Evolutionary conservation across 2,329 filamentous ascomycete genomes (phyloP), one percentile per base, ranked within the genome.

Genomic region (Aureobasidium uvarum): DNA sequence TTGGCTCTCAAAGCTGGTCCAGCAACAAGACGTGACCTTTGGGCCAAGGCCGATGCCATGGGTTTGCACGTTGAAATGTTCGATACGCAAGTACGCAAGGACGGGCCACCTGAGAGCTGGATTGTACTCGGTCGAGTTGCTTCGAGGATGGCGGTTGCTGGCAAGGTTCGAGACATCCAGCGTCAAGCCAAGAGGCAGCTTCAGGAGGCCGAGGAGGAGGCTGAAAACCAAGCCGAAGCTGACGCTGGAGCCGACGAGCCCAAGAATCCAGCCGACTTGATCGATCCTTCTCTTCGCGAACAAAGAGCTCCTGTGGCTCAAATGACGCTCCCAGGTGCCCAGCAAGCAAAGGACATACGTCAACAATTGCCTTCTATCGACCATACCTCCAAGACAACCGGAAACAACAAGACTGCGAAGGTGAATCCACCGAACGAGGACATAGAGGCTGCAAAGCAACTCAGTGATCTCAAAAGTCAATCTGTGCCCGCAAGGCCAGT

Each of bases 11-110:
- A 54, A 14, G 48, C 36, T 28, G 38, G 11, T 7, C 14, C 60
- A 3, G 36, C 11, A 3, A 43, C 48, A 6, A n/a, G 60, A 54
- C 46, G 48, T 25, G 60, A 63, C 25, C 2, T 63, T 10, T 43
- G 33, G 46, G 46, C 60, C 48, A 63, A 54, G 31, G 48, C 20
- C 3, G 60, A 63, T 39, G 39, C 36, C 11, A 43, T 63, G 46
- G 48, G 48, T 33, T 23, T 63, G 28, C 48, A 63, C n/a, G 60
- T 63, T 5, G 48, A 63, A 36, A 63, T 52, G 36, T 63, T 63
- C 25, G 60, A 63, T 36, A 45, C 60, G 1, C 8, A 28, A 48
- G 28, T 36, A 38, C 16, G 39, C 14, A 43, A 25, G 13, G 48
- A 63, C 18, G 60, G 10, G 10, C 60, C 60, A 33, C 6, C 18